These are phyloP conservation scores for Syncephalastrum sp. DNA, from an alignment of 371 early-diverging fungal genomes.

Conservation along the genomic window DNA sequence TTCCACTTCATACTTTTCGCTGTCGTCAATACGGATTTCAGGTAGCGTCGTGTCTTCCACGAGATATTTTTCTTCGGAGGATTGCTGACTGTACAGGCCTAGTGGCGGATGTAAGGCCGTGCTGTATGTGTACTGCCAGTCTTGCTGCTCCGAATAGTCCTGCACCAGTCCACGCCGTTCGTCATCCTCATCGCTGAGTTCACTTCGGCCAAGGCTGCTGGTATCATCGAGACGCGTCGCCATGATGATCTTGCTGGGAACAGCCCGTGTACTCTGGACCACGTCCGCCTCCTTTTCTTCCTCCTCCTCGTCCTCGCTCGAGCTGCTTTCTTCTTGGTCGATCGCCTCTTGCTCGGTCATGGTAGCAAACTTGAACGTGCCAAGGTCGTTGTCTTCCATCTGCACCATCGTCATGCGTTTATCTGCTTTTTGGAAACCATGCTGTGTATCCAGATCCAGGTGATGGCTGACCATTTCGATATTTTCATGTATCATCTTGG, in stretches of 20 bases:
- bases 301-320: slow-evolving; percentile 1
- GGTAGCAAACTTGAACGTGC: slow-evolving; percentile 5
- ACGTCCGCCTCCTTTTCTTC: background rate
- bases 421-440: slow-evolving; percentile 11
- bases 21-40: too few relatives aligned
- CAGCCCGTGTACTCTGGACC: too few relatives aligned
- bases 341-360: slow-evolving; percentile 11
- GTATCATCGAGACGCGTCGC: slow-evolving; percentile 1
- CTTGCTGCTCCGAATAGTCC: background rate
- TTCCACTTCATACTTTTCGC: background rate
- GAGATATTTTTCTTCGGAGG: too few relatives aligned
- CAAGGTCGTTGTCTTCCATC: slow-evolving; percentile 6
- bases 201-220: slow-evolving; percentile 1
- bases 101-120: too few relatives aligned
- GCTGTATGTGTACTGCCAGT: too few relatives aligned
- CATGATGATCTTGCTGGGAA: background rate
- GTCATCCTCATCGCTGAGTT: slow-evolving; percentile 3
- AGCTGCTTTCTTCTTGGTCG: slow-evolving; percentile 8
- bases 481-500: slow-evolving; percentile 1
- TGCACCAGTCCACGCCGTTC: background rate
- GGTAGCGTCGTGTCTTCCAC: too few relatives aligned
- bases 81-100: too few relatives aligned
- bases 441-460: slow-evolving; percentile 9
- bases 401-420: slow-evolving; percentile 1
- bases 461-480: slow-evolving; percentile 8